Evolutionary conservation across 73 alveolate species (phyloP).

Genomic region (Tetrahymena borealis): DNA sequence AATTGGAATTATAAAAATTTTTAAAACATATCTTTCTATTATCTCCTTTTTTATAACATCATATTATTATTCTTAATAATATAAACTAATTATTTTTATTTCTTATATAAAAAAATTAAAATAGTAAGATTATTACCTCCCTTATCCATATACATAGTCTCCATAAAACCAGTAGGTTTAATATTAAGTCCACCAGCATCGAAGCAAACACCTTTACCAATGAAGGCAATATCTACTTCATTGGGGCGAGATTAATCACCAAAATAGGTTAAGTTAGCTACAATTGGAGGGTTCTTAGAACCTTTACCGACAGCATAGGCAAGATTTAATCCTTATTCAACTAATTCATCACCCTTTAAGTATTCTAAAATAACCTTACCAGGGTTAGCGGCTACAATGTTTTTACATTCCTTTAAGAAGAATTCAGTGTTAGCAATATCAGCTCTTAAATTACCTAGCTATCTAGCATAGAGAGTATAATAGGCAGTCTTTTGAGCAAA

Average conservation of each 20-base stretch:
- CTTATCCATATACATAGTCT: constrained; percentile 78
- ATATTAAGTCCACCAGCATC: constrained; percentile 90
- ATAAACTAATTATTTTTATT: no score
- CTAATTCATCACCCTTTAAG: constrained; percentile 66
- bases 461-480: constrained; percentile 64
- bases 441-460: constrained; percentile 64
- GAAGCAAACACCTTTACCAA: constrained; percentile 92
- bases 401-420: constrained; percentile 51
- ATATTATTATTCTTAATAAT: no score
- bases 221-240: constrained; percentile 63
- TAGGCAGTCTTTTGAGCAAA: constrained; percentile 22
- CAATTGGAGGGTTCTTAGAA: constrained; percentile 62
- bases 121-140: no score
- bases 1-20: no score
- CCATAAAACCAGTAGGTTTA: constrained; percentile 73
- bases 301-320: constrained; percentile 80
- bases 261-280: constrained; percentile 55
- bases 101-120: no score
- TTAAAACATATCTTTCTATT: no score
- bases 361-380: constrained; percentile 43
- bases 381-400: constrained; percentile 37
- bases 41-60: no score
- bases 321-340: constrained; percentile 50
- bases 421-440: constrained; percentile 66
- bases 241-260: constrained; percentile 49